Conservation (phyloP, 1,139 yeast genomes). For the Taphrina deformans region DNA sequence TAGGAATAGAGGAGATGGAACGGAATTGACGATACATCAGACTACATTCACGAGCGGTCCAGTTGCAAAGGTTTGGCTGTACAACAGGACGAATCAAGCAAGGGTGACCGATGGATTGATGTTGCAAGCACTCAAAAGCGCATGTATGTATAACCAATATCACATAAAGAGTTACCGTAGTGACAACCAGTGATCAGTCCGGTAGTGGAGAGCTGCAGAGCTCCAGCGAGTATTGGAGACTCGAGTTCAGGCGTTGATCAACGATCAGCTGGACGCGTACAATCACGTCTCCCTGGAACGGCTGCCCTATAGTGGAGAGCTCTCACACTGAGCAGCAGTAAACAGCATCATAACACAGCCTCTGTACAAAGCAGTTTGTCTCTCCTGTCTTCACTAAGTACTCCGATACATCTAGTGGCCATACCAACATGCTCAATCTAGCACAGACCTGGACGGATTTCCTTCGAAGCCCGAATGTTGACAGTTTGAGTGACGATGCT, state of each 20-base stretch:
- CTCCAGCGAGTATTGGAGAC: neutral
- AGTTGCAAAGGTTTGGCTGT: too few species aligned
- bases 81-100: too few species aligned
- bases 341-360: neutral
- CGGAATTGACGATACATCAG: constrained; percentile 1
- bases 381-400: too few species aligned
- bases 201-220: neutral
- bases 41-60: neutral
- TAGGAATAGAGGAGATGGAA: constrained; percentile 1
- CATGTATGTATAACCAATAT: too few species aligned
- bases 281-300: neutral
- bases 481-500: constrained; percentile 11
- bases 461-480: constrained; percentile 4
- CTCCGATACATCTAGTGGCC: too few species aligned
- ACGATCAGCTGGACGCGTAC: too few species aligned
- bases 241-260: too few species aligned
- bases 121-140: too few species aligned
- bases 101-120: too few species aligned
- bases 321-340: neutral
- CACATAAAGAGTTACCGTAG: too few species aligned
- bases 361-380: too few species aligned
- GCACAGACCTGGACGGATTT: constrained; percentile 9
- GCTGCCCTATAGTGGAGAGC: neutral
- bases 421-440: neutral
- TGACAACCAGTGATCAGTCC: too few species aligned